Evolutionary conservation across 768 basidiomycete species (phyloP).

Genomic region (Leccinum aurantiacum): DNA sequence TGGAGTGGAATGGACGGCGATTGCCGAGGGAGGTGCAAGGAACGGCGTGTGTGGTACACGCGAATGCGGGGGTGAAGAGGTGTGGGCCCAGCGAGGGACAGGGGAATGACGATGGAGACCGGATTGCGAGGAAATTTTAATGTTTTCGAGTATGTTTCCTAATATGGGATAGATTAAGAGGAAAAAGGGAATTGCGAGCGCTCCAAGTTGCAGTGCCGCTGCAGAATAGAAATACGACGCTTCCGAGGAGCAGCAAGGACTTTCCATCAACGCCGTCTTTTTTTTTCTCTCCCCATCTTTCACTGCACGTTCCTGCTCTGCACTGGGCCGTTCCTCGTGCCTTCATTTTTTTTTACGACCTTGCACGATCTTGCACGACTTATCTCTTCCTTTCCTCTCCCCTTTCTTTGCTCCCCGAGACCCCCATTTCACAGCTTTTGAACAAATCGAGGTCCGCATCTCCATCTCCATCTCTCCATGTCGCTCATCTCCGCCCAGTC

Average conservation of each 20-base stretch:
- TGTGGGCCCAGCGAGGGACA: not conserved
- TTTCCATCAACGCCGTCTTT: constrained; percentile 36
- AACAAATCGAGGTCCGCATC: constrained; percentile 30
- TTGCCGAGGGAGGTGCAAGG: constrained; percentile 13
- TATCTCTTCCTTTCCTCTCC: constrained; percentile 38
- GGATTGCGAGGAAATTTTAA: constrained; percentile 7
- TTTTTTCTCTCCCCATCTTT: constrained; percentile 26
- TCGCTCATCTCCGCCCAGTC: constrained; percentile 22
- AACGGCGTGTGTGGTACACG: not conserved
- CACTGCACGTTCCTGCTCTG: constrained; percentile 26
- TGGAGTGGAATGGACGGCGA: constrained; percentile 14
- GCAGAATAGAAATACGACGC: constrained; percentile 37
- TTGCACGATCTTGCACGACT: constrained; percentile 69
- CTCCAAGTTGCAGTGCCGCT: constrained; percentile 22
- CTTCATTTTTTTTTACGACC: constrained; percentile 54
- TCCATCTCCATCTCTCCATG: constrained; percentile 21
- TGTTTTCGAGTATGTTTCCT: not conserved
- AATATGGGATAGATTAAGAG: constrained; percentile 13
- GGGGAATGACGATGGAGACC: not conserved
- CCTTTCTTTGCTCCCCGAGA: constrained; percentile 37
- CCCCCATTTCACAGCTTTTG: constrained; percentile 34
- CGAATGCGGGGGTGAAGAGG: not conserved
- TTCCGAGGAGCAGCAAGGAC: constrained; percentile 29
- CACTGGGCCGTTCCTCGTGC: constrained; percentile 28
- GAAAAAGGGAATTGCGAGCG: constrained; percentile 14